Evolutionary conservation across 1,284 basidiomycete species (phyloP), one percentile per base, ranked within the genome.

Genomic region (Sporisorium exsertum): DNA sequence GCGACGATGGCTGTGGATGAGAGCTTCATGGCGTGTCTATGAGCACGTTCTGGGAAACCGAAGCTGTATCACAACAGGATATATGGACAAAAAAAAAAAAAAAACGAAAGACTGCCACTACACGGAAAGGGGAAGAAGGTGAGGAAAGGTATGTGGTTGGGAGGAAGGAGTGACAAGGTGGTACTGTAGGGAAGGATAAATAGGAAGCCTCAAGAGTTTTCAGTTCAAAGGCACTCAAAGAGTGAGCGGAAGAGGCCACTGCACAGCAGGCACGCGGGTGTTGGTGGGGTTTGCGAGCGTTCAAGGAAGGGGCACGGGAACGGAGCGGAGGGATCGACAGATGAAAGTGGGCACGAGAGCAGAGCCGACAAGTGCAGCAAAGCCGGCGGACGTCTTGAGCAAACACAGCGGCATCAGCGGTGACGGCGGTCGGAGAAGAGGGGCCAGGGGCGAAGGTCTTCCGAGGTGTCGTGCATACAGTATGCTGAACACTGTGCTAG

Each of bases 1-100:
- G 68, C 73, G 37, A 72, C 61, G 45, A 76, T 26, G 51, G 73
- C 65, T 22, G 73, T 65, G 15, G 64, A 58, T 18, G 68, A 61
- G 32, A 76, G 64, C 68, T 76, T 76, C 73, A 76, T 76, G 40
- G 7, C 50, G 32, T 50, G 32, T 62, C 18, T 47, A 47, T 26
- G 26, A 24, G 54, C 18, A 3, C 27, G 27, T 20, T 20, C 27
- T 29, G 6, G 27, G n/a, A n/a, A n/a, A 32, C 4, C 9, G 42
- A 13, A 37, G 27, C 18, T 4, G 0, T 35, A 15, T 35, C 35
- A 35, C 8, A 35, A 35, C 15, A 16, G 15, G 35, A 3, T 40
- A 15, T 24, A 37, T 8, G 16, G 20, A 8, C n/a, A 32, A 13
- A 52, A 13, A 3, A 26, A 10, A 15, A 16, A 40, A 15, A 18